Evolutionary conservation across 1,284 basidiomycete species (phyloP), one percentile per base, ranked within the genome.

Genomic region (Blastosporella zonata): DNA sequence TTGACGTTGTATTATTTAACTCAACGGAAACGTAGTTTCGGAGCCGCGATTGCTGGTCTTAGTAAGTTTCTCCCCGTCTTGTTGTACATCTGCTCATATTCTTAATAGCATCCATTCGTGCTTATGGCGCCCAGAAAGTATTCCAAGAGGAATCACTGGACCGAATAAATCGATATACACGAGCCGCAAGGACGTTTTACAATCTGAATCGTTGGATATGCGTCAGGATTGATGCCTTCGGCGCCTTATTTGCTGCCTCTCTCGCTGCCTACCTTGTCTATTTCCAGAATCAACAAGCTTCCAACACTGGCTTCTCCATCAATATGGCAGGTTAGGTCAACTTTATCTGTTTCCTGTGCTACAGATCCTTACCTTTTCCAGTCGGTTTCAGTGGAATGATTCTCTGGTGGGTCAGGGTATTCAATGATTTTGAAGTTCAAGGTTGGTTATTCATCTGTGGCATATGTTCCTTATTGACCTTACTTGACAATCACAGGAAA

Each of bases 11-110:
- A 33, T 25, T 7, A 20, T 48, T 27, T 48, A 18, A 15, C 33
- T 17, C 2, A 7, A 54, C 27, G 8, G 10, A 28, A n/a, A 7
- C 44, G 4, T 15, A 70, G 62, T 46, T 86, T 91, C 57, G 81
- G 83, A 12, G 79, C 84, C 20, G 78, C 84, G 0, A 75, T 89
- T 31, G 65, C 75, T 12, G 88, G 89, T 22, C 69, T 91, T 28
- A 70, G 82, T 85, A 54, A 46, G 76, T 18, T 13, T 25, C 13
- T 27, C 6, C 9, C 12, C 29, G 13, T 21, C 10, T 15, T 10
- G 15, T 28, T 31, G 12, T 33, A 17, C 22, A 21, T n/a, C 31
- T 53, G 38, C 29, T 22, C 25, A 29, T 13, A 40, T 49, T 25
- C 31, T 21, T 2, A 31, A 3, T 50, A 82, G 82, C 75, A 2